A percentile compares a stretch with the other conserved stretches of the same genome.
phyloP scores from a whole-genome alignment of 2,329 filamentous ascomycete species.

The Fusarium pininemorale region DNA sequence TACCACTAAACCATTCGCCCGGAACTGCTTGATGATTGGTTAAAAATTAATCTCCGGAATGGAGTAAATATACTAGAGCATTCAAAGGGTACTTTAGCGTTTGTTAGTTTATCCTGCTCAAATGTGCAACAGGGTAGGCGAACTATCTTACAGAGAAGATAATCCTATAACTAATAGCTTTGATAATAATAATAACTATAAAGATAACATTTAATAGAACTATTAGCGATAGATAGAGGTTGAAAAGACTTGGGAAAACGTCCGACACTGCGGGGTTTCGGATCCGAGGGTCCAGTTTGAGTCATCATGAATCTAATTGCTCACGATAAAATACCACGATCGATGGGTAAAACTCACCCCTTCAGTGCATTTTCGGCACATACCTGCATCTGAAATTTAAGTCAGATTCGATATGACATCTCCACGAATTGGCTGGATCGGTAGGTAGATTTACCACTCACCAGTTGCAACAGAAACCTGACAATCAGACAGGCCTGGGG shows the following conservation, averaged over 20 bases:
- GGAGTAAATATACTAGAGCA: no score
- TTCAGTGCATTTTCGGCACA: fast-evolving
- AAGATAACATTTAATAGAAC: no score
- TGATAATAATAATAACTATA: neutral
- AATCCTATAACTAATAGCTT: neutral
- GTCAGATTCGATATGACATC: neutral
- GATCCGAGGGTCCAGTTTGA: neutral
- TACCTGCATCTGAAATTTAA: neutral
- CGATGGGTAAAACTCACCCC: no score
- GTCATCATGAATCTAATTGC: neutral
- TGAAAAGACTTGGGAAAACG: neutral
- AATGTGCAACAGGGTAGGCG: neutral
- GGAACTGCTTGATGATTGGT: neutral
- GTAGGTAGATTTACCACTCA: neutral
- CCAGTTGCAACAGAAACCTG: fast-evolving
- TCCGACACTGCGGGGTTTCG: conserved; percentile 1
- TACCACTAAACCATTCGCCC: conserved; percentile 37
- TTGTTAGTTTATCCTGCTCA: neutral
- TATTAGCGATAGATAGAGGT: neutral
- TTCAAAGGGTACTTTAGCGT: no score
- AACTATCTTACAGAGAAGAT: fast-evolving
- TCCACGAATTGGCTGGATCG: conserved; percentile 28
- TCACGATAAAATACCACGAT: neutral
- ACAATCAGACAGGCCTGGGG: conserved; percentile 54
- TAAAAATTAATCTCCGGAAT: neutral